These are phyloP conservation scores for Ustilago shanxiensis DNA, from an alignment of 1,284 basidiomycete genomes.

Conservation along the genomic window DNA sequence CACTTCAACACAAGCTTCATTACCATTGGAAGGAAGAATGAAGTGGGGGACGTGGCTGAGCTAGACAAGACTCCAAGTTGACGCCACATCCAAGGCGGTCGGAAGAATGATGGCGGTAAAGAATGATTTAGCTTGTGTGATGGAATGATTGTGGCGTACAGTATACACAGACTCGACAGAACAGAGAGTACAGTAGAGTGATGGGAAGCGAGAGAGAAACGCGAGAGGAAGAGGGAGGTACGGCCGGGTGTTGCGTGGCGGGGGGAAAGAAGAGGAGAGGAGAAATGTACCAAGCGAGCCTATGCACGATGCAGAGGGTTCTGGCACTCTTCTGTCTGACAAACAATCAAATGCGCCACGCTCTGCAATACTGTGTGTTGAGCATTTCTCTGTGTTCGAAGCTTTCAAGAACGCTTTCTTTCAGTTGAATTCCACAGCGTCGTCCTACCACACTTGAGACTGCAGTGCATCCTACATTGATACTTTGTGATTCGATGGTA, in stretches of 20 bases:
- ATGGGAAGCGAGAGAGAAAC: not conserved
- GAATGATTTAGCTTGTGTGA: not conserved
- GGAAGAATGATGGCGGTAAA: not conserved
- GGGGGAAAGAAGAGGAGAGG: not conserved
- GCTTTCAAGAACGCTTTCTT: not conserved
- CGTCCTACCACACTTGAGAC: slow-evolving; percentile 1
- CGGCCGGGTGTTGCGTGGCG: too few relatives aligned
- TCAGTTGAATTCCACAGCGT: slow-evolving; percentile 12
- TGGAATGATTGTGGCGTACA: not conserved
- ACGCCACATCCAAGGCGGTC: not conserved
- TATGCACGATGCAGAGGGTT: slow-evolving; percentile 14
- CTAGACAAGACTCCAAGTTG: not conserved
- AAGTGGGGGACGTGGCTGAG: too few relatives aligned
- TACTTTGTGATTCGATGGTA: too few relatives aligned
- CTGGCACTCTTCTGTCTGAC: not conserved
- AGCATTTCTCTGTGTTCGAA: not conserved
- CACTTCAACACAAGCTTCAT: too few relatives aligned
- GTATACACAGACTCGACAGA: not conserved
- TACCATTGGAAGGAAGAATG: too few relatives aligned
- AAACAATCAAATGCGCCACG: not conserved
- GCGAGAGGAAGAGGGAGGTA: not conserved
- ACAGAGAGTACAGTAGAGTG: not conserved
- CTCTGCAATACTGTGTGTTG: too few relatives aligned
- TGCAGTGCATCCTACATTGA: too few relatives aligned
- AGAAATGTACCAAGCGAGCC: slow-evolving; percentile 21